Evolutionary conservation across 73 alveolate species (phyloP).

Genomic region (Paramecium pentaurelia): DNA sequence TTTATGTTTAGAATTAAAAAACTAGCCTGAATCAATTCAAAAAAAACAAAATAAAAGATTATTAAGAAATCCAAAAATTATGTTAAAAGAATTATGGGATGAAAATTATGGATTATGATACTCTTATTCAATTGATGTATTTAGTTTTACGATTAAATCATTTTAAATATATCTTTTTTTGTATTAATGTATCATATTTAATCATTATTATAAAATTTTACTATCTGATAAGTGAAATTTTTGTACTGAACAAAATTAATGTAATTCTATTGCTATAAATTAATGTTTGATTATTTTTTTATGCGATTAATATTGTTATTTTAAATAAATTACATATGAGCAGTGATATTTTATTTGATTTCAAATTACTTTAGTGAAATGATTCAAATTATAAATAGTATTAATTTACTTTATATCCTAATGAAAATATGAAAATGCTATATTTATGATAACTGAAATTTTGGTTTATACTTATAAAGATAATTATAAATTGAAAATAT

Average conservation of each 20-base stretch:
- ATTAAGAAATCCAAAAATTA: neutral
- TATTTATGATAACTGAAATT: too few species aligned
- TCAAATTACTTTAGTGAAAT: neutral
- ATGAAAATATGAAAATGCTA: too few species aligned
- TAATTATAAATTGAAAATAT: too few species aligned
- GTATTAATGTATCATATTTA: neutral
- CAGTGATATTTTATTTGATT: too few species aligned
- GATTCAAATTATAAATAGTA: too few species aligned
- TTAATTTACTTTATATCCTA: neutral
- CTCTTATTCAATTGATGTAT: neutral
- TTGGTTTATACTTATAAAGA: neutral
- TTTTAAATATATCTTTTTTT: neutral
- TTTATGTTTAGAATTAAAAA: neutral
- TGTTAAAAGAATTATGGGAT: neutral
- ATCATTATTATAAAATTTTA: too few species aligned
- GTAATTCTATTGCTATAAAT: neutral
- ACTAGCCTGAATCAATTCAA: neutral
- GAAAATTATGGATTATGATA: neutral
- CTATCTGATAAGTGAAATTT: neutral
- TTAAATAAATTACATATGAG: too few species aligned
- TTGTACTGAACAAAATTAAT: neutral
- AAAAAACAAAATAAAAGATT: neutral
- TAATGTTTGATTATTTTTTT: neutral
- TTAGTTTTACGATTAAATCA: neutral
- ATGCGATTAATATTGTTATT: too few species aligned